phyloP scores from a whole-genome alignment of 2,329 filamentous ascomycete genomes.

The Colletotrichum echinochloae region DNA sequence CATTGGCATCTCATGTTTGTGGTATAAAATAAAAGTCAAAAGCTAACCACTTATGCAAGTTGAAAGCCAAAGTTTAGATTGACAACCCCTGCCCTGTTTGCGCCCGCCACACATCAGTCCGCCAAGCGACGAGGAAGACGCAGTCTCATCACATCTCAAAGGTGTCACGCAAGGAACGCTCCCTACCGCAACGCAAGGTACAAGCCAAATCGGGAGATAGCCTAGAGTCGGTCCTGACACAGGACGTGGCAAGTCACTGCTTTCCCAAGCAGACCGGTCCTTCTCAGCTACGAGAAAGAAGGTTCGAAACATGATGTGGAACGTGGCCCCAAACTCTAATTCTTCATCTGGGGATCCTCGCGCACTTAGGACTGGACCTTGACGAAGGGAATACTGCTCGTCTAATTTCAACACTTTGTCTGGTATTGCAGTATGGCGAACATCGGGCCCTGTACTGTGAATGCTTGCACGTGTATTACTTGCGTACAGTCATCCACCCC shows the following conservation, averaged over 20 bases:
- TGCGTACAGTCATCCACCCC: not conserved
- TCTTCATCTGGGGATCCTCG: constrained; percentile 13
- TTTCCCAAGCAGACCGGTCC: constrained; percentile 2
- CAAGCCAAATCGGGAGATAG: constrained; percentile 3
- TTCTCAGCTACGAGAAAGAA: constrained; percentile 26
- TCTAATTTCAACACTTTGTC: not conserved
- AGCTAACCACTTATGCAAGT: constrained; percentile 13
- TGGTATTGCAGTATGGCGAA: not conserved
- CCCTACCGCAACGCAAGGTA: constrained; percentile 29
- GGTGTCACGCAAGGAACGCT: not conserved
- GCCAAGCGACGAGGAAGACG: not conserved
- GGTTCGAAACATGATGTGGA: constrained; percentile 38
- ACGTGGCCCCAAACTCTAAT: constrained; percentile 36
- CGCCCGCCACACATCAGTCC: not conserved
- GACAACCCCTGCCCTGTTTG: constrained; percentile 1
- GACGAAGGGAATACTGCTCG: constrained; percentile 18
- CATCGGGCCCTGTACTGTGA: not conserved
- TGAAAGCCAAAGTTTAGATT: constrained; percentile 23
- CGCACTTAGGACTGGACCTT: constrained; percentile 10
- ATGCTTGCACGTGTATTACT: not conserved
- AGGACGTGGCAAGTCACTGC: constrained; percentile 5
- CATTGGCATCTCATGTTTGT: constrained; percentile 30
- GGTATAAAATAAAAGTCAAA: not conserved
- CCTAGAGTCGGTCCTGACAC: constrained; percentile 10
- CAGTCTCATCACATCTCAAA: constrained; percentile 4